Percentiles rank a stretch among this genome's conserved stretches.
Evolutionary conservation across 768 basidiomycete genomes (phyloP).

Genomic region (Rhodotorula taiwanensis): DNA sequence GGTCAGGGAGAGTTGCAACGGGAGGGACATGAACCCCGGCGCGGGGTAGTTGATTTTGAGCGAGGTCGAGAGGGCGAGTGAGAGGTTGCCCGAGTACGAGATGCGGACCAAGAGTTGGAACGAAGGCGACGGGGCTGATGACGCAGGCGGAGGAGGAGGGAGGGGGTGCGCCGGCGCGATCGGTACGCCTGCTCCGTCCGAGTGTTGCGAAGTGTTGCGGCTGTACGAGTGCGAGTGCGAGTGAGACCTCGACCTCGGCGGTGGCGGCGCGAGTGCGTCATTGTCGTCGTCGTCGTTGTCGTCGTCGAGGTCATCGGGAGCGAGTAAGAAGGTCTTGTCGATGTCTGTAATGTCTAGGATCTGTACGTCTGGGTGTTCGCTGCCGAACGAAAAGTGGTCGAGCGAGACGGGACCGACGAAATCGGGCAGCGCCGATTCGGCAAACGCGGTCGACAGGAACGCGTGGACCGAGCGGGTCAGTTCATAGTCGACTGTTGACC

Average conservation of each 20-base stretch:
- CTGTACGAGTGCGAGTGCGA: neutral
- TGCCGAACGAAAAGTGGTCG: slow-evolving; percentile 80
- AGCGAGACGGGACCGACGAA: slow-evolving; percentile 91
- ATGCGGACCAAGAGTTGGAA: slow-evolving; percentile 83
- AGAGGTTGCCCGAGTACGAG: slow-evolving; percentile 65
- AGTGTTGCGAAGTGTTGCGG: slow-evolving; percentile 9
- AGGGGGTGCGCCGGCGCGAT: slow-evolving; percentile 6
- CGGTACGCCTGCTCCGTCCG: slow-evolving; percentile 5
- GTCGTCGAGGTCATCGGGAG: slow-evolving; percentile 84
- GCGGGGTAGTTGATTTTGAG: slow-evolving; percentile 96
- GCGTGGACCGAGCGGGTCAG: slow-evolving; percentile 64
- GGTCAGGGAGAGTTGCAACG: slow-evolving; percentile 86
- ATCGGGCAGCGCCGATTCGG: slow-evolving; percentile 66
- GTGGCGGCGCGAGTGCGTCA: slow-evolving; percentile 41
- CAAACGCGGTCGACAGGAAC: slow-evolving; percentile 71
- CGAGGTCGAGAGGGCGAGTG: slow-evolving; percentile 81
- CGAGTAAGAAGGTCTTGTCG: slow-evolving; percentile 49
- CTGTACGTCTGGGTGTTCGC: slow-evolving; percentile 71
- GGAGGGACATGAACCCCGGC: slow-evolving; percentile 90
- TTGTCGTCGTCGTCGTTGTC: slow-evolving; percentile 70
- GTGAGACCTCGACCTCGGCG: slow-evolving; percentile 1
- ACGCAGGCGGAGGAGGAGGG: slow-evolving; percentile 44
- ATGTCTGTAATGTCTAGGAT: slow-evolving; percentile 88
- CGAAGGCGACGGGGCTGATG: slow-evolving; percentile 47
- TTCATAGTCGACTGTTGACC: slow-evolving; percentile 69